These are phyloP conservation scores for Nothomitra cinnamomea DNA, from an alignment of 2,329 filamentous ascomycete genomes.

Conservation along the genomic window DNA sequence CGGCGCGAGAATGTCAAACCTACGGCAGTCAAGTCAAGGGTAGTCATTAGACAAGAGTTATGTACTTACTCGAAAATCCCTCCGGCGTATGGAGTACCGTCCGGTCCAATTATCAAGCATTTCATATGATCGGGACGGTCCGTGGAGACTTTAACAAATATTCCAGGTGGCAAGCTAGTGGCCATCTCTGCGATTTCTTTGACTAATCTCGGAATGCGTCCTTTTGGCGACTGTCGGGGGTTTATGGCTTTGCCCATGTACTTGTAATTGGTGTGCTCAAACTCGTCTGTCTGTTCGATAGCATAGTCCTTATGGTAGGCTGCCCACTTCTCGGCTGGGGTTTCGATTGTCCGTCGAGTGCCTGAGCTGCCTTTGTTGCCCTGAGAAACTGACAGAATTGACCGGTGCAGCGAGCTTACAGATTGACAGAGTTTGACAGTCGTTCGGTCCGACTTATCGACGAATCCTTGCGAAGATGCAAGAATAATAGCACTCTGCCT, in stretches of 20 bases:
- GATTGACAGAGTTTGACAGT: conserved; percentile 20
- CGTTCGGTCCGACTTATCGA: conserved; percentile 13
- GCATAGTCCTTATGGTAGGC: conserved; percentile 20
- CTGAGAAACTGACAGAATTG: background rate
- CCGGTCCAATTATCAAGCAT: conserved; percentile 31
- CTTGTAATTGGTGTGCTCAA: conserved; percentile 18
- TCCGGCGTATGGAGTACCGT: conserved; percentile 34
- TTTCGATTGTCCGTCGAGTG: background rate
- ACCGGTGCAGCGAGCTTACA: conserved; percentile 17
- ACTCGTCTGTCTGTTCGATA: conserved; percentile 21
- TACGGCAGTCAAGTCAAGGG: background rate
- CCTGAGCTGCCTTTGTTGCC: background rate
- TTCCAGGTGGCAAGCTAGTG: conserved; percentile 31
- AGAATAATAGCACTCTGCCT: conserved; percentile 20
- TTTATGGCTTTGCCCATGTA: conserved; percentile 10
- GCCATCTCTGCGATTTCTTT: conserved; percentile 29
- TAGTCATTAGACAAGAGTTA: too few relatives aligned
- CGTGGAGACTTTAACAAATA: conserved; percentile 30
- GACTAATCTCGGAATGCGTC: conserved; percentile 32
- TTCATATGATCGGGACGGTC: conserved; percentile 34
- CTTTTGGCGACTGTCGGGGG: conserved; percentile 12
- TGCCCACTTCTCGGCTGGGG: conserved; percentile 12
- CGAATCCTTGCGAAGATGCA: conserved; percentile 14
- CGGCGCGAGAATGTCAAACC: conserved; percentile 32
- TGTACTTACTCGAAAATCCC: conserved; percentile 33